These are phyloP conservation scores for Chaetoscypha palmicola DNA, from an alignment of 2,329 filamentous ascomycete species.

Conservation along the genomic window DNA sequence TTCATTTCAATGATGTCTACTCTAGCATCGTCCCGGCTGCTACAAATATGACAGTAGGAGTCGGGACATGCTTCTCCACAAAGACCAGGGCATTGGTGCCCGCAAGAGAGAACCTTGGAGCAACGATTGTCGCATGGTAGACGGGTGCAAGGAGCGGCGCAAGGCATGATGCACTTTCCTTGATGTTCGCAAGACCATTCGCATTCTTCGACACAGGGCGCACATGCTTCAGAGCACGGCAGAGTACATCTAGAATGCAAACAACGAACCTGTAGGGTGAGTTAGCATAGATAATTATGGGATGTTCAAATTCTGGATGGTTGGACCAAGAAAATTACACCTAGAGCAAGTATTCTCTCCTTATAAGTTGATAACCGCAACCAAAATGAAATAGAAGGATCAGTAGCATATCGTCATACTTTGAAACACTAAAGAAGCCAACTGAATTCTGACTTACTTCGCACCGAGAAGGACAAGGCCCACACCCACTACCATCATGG, in stretches of 20 bases:
- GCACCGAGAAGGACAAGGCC: constrained; percentile 42
- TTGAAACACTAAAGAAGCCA: no score
- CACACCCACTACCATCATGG: constrained; percentile 43
- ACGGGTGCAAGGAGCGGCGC: constrained; percentile 60
- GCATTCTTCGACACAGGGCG: constrained; percentile 53
- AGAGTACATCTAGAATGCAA: constrained; percentile 49
- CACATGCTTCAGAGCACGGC: constrained; percentile 52
- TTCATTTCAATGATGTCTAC: constrained; percentile 52
- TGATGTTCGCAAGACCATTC: constrained; percentile 48
- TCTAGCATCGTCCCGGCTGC: constrained; percentile 33
- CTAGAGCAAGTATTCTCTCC: no score
- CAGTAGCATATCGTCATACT: no score
- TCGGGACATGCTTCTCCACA: constrained; percentile 58
- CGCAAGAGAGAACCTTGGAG: constrained; percentile 43
- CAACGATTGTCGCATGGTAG: constrained; percentile 59
- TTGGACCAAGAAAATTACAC: no score
- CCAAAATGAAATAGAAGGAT: no score
- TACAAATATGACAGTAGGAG: constrained; percentile 51
- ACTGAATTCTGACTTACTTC: no score
- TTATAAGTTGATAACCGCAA: no score
- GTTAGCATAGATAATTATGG: no score
- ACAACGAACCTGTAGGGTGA: constrained; percentile 46
- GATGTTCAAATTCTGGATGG: no score
- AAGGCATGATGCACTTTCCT: constrained; percentile 38
- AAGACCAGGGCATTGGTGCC: constrained; percentile 57